Evolutionary conservation across 768 basidiomycete species (phyloP).

Genomic region (Cystofilobasidium ferigula): DNA sequence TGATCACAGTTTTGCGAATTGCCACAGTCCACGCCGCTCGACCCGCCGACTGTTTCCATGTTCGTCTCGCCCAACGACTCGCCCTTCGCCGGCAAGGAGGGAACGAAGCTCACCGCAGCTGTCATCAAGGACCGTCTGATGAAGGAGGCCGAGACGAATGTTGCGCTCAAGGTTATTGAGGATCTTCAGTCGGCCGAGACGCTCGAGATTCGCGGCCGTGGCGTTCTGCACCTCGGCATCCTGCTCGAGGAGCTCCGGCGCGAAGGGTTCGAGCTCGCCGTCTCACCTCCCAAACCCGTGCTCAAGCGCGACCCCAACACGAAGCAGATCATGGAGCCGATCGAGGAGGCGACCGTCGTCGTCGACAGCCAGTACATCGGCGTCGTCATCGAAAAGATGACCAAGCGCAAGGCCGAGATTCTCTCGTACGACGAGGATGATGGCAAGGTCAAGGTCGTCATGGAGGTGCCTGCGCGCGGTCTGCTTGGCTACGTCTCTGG

Average conservation of each 20-base stretch:
- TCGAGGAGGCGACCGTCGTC: constrained; percentile 25
- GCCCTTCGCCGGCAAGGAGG: constrained; percentile 25
- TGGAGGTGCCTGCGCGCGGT: constrained; percentile 27
- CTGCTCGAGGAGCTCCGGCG: constrained; percentile 26
- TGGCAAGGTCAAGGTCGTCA: constrained; percentile 26
- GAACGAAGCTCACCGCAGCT: constrained; percentile 21
- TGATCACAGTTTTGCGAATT: neutral
- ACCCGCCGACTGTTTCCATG: constrained; percentile 27
- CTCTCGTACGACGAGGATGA: constrained; percentile 25
- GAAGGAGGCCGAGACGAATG: constrained; percentile 26
- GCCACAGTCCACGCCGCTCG: constrained; percentile 24
- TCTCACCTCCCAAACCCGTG: constrained; percentile 19
- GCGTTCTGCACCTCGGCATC: constrained; percentile 26
- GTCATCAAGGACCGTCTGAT: constrained; percentile 26
- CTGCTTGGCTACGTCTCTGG: constrained; percentile 25
- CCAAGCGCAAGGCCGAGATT: constrained; percentile 25
- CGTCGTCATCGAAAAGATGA: constrained; percentile 25
- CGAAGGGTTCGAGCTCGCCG: constrained; percentile 25
- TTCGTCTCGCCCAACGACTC: constrained; percentile 26
- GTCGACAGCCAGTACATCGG: constrained; percentile 24
- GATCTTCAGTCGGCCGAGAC: constrained; percentile 8
- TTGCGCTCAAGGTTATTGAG: constrained; percentile 25
- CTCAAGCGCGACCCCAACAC: constrained; percentile 15
- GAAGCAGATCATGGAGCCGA: constrained; percentile 16
- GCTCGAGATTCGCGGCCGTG: constrained; percentile 26